These are phyloP conservation scores for Gossypium rotundifolium DNA, from an alignment of 345 rosid species.

Conservation along the genomic window DNA sequence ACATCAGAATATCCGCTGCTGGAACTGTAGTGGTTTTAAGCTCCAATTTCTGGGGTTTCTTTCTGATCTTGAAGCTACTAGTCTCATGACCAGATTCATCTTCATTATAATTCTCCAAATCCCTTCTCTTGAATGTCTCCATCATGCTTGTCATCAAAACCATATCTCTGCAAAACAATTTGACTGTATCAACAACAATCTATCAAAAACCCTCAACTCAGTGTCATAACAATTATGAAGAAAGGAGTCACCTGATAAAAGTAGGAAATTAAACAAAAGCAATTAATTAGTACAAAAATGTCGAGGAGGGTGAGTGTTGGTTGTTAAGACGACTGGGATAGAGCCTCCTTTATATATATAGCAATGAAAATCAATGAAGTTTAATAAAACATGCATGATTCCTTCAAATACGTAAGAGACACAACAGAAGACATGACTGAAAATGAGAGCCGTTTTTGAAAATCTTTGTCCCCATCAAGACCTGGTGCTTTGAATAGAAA, in stretches of 20 bases:
- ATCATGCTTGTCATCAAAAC: neutral
- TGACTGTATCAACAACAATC: neutral
- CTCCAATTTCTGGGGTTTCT: neutral
- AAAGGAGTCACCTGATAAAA: neutral
- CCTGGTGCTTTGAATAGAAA: neutral
- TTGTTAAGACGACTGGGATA: neutral
- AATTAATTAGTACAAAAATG: neutral
- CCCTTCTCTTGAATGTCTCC: neutral
- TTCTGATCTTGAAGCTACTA: neutral
- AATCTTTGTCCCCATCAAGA: neutral
- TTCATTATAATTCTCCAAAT: neutral
- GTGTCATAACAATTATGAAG: neutral
- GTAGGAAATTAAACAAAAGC: neutral
- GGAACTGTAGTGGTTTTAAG: neutral
- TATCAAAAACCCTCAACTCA: neutral
- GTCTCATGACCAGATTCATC: neutral
- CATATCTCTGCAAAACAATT: neutral
- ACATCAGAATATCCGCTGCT: neutral
- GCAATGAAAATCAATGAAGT: neutral
- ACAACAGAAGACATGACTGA: neutral
- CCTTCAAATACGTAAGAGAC: slow-evolving; percentile 1
- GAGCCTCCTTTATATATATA: neutral
- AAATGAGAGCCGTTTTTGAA: neutral
- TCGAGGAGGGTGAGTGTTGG: neutral
- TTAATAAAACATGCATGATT: neutral